Base-by-base conservation (phyloP, 176 grass and related monocot genomes). In the Hsuehochloa calcarea region DNA sequence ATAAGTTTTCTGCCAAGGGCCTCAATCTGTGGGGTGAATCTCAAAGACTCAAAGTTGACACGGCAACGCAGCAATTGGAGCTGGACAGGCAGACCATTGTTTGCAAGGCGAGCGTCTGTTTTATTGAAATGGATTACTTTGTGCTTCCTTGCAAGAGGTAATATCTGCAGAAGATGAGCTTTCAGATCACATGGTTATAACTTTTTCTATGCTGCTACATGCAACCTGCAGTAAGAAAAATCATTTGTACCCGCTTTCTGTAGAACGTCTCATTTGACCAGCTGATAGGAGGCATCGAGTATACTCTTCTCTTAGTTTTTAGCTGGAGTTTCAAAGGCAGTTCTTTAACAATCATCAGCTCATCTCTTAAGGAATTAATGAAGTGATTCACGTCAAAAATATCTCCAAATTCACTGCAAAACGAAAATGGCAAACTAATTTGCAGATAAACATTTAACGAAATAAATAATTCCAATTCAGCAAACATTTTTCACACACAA, bases 321-420 rank as follows among this genome's bases (percentile, higher is more conserved):
- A 84, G 78, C 62, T 85, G 71, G 68, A 96, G 89, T 83, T 99
- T 99, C 50, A 85, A 45, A 7, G 96, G 96, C 2, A 99, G 90
- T 45, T 56, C 67, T 86, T 77, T 99, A 70, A 99, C 91, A 86
- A 99, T 99, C 88, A 84, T 94, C 35, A 99, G 88, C 62, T 99
- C 93, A 64, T 99, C 93, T 89, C 96, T 93, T 84, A 99, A 75
- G 17, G 96, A 99, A 99, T 94, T 94, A 81, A 99, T 96, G 82
- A 99, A 99, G 83, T 94, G 86, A 40, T 88, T 64, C 22, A 95
- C 81, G n/a, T 96, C 75, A 79, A 99, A 99, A 75, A 99, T 96
- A 77, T 99, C 93, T 41, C 91, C 91, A 91, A 99, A 99, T 72
- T 99, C 93, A 92, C 96, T 96, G 88, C 46, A 80, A 80, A 68